Percentiles rank a stretch among this genome's conserved stretches.
Evolutionary conservation across 176 grass and related monocot genomes (phyloP).

Genomic region (Cenchrus purpureus): DNA sequence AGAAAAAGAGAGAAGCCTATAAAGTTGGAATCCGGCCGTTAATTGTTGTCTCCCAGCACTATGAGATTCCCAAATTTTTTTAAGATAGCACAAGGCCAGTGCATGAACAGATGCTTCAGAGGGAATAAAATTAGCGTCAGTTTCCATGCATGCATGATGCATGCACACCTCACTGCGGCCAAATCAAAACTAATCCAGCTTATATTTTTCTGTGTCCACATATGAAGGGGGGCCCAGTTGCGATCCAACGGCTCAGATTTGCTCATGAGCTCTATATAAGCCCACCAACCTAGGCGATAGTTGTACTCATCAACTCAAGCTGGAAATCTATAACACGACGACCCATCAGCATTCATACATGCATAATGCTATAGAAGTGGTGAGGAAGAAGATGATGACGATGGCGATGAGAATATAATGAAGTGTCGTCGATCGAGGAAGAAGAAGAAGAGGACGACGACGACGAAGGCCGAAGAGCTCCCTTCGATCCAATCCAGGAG

Average conservation of each 20-base stretch:
- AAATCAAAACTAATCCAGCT: neutral
- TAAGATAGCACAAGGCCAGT: constrained; percentile 42
- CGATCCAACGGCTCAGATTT: constrained; percentile 55
- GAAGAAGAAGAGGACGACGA: neutral
- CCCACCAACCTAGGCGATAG: constrained; percentile 10
- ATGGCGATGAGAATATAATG: too few species aligned
- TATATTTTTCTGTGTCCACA: constrained; percentile 28
- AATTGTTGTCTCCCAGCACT: constrained; percentile 40
- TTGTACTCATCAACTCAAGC: constrained; percentile 25
- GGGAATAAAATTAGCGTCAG: constrained; percentile 10
- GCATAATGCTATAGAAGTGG: neutral
- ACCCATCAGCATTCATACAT: neutral
- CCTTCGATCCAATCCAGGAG: constrained; percentile 80
- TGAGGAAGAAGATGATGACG: neutral
- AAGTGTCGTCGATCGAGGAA: neutral
- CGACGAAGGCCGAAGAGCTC: constrained; percentile 54
- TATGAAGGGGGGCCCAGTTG: neutral
- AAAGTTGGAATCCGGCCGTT: constrained; percentile 62
- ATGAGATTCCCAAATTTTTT: constrained; percentile 48
- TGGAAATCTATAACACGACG: neutral
- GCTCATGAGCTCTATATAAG: constrained; percentile 59
- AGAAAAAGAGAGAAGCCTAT: constrained; percentile 29
- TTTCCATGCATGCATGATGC: constrained; percentile 40
- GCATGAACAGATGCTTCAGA: constrained; percentile 42
- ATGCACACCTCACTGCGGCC: constrained; percentile 19